These are phyloP conservation scores for Sesbania bispinosa DNA, from an alignment of 306 rosid genomes.

Conservation along the genomic window DNA sequence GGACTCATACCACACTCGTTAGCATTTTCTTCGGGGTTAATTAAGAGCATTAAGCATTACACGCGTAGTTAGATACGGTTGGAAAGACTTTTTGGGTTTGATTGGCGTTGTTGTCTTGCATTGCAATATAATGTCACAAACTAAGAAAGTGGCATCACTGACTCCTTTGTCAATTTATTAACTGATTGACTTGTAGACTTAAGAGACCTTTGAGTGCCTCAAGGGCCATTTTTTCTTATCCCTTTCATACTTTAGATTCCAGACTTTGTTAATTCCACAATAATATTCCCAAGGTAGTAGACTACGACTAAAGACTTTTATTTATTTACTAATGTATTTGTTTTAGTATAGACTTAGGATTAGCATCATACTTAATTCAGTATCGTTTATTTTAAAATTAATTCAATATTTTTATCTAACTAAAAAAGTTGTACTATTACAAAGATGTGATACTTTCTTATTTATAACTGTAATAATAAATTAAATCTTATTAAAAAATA, in stretches of 20 bases:
- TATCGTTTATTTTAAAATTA: neutral
- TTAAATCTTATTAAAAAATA: too few species aligned
- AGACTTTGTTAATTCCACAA: neutral
- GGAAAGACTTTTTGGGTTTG: neutral
- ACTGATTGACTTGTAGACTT: neutral
- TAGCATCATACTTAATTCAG: neutral
- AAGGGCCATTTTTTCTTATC: conserved; percentile 11
- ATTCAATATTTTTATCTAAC: neutral
- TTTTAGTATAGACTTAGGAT: neutral
- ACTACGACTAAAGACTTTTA: neutral
- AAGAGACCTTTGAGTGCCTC: neutral
- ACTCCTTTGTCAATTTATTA: neutral
- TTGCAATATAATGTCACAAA: neutral
- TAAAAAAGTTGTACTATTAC: neutral
- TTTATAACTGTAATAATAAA: neutral
- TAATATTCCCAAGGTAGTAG: neutral
- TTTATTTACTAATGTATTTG: neutral
- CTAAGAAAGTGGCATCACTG: neutral
- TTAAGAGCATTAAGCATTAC: neutral
- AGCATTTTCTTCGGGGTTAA: neutral
- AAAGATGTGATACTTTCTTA: neutral
- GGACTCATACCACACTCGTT: neutral
- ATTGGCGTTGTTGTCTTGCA: neutral
- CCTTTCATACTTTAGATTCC: neutral
- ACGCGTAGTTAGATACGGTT: neutral